Evolutionary conservation across 2,329 filamentous ascomycete genomes (phyloP).

Genomic region (Tolypocladium ophioglossoides): DNA sequence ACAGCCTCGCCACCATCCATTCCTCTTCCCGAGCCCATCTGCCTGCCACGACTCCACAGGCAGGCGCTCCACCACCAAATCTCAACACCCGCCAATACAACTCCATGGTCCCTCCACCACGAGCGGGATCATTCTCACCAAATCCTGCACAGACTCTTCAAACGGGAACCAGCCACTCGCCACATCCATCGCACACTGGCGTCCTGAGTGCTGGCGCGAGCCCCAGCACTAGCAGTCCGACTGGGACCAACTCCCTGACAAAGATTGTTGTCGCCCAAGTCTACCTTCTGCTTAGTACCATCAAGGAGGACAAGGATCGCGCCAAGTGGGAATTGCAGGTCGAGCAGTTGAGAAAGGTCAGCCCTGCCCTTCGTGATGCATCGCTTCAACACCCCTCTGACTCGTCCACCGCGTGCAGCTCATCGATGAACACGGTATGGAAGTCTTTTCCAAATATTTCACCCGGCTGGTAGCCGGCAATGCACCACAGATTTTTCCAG

Average conservation of each 20-base stretch:
- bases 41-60: constrained; percentile 23
- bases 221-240: constrained; percentile 52
- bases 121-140: constrained; percentile 55
- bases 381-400: constrained; percentile 7
- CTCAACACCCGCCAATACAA: constrained; percentile 23
- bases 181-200: constrained; percentile 45
- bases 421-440: constrained; percentile 97
- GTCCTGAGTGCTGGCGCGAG: constrained; percentile 49
- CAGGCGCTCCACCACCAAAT: constrained; percentile 23
- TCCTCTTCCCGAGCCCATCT: constrained; percentile 16
- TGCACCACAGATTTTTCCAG: constrained; percentile 82
- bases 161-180: constrained; percentile 44
- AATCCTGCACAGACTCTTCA: constrained; percentile 48
- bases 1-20: constrained; percentile 15
- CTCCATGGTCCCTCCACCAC: constrained; percentile 49
- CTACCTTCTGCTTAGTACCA: constrained; percentile 83
- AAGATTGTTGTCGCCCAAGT: constrained; percentile 95
- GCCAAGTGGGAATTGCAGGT: constrained; percentile 88
- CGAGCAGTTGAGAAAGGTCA: constrained; percentile 85
- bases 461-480: constrained; percentile 85
- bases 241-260: constrained; percentile 57
- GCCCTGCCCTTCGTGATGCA: constrained; percentile 12
- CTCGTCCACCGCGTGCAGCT: constrained; percentile 43
- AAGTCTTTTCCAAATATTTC: constrained; percentile 95
- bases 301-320: constrained; percentile 86